phyloP scores from a whole-genome alignment of 1,139 yeast species.

The Hemisphaericaspora xylanilytica region DNA sequence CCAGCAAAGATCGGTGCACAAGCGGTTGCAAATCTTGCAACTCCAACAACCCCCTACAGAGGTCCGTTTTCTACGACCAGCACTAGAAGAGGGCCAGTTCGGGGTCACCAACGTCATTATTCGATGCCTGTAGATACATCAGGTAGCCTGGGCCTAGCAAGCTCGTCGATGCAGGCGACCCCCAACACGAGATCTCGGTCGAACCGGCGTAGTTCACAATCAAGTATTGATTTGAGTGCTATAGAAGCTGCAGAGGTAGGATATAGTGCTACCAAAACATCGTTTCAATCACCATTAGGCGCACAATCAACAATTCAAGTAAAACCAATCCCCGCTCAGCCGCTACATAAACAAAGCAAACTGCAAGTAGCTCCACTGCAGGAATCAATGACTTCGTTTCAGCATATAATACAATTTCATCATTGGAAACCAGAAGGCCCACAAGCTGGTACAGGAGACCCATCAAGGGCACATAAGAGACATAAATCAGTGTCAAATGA shows the following conservation, averaged over 20 bases:
- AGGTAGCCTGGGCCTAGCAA: constrained; percentile 2
- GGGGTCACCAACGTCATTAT: constrained; percentile 40
- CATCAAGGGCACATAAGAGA: constrained; percentile 17
- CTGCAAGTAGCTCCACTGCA: constrained; percentile 42
- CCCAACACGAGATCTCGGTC: background rate
- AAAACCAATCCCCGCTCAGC: constrained; percentile 46
- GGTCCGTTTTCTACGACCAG: constrained; percentile 13
- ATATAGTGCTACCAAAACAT: background rate
- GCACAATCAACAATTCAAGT: constrained; percentile 43
- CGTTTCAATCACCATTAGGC: constrained; percentile 23
- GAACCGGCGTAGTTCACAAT: constrained; percentile 7
- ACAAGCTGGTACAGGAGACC: constrained; percentile 12
- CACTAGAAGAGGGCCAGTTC: constrained; percentile 4
- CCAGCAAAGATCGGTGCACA: constrained; percentile 75
- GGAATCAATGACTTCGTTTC: constrained; percentile 52
- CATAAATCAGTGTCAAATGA: constrained; percentile 17
- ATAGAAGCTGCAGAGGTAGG: constrained; percentile 9
- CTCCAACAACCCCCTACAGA: constrained; percentile 32
- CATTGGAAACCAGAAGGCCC: constrained; percentile 51
- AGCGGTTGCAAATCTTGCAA: constrained; percentile 57
- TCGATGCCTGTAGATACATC: constrained; percentile 40
- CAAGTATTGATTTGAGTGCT: constrained; percentile 9
- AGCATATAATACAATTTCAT: constrained; percentile 51
- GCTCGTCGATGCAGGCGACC: background rate
- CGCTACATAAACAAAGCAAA: constrained; percentile 36